A percentile compares a stretch with the other conserved stretches of the same genome.
These are phyloP conservation scores for Globisporangium middletonii DNA, from an alignment of 352 stramenopile genomes.

Conservation along the genomic window DNA sequence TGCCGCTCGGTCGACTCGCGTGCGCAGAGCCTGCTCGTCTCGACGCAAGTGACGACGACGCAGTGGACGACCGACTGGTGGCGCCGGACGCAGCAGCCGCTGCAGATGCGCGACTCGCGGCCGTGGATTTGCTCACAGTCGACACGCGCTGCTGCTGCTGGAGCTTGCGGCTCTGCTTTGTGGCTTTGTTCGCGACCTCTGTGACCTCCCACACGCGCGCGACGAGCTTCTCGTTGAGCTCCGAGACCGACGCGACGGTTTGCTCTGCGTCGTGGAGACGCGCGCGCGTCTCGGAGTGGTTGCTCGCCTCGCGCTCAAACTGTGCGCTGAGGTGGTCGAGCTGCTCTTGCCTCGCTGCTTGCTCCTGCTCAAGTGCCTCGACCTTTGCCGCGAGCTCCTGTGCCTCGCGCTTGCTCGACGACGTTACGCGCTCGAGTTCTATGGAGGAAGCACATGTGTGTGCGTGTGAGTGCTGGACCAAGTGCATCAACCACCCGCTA, in stretches of 20 bases:
- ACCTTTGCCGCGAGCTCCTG: conserved; percentile 31
- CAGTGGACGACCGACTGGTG: background rate
- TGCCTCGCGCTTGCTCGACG: conserved; percentile 22
- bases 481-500: background rate
- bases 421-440: conserved; percentile 38
- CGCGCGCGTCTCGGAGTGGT: conserved; percentile 37
- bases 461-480: background rate
- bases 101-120: conserved; percentile 42
- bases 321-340: conserved; percentile 30
- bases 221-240: conserved; percentile 71
- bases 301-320: conserved; percentile 35
- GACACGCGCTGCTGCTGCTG: conserved; percentile 42
- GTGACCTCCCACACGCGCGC: conserved; percentile 56
- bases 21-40: background rate
- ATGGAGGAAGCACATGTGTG: background rate
- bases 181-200: conserved; percentile 41
- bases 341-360: conserved; percentile 21
- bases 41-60: background rate
- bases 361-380: conserved; percentile 19
- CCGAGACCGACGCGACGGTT: conserved; percentile 54
- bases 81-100: conserved; percentile 11
- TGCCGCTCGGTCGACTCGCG: background rate
- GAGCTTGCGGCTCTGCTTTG: conserved; percentile 53
- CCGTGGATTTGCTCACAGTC: conserved; percentile 44
- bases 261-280: conserved; percentile 57